phyloP scores from a whole-genome alignment of 768 basidiomycete species.

The Leucocoprinus leucothites region DNA sequence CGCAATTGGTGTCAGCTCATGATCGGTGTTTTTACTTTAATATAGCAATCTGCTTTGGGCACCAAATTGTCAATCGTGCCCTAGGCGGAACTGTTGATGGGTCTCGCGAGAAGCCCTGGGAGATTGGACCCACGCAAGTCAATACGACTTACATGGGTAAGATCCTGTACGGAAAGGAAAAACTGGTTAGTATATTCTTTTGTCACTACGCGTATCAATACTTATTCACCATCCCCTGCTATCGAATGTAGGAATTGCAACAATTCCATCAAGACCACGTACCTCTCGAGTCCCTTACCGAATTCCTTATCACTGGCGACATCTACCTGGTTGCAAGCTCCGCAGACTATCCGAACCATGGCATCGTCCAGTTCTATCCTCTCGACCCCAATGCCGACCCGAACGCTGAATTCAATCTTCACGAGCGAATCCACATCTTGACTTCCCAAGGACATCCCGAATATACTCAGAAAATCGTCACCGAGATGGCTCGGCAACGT shows the following conservation, averaged over 20 bases:
- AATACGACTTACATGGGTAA: constrained; percentile 66
- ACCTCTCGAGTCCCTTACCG: constrained; percentile 37
- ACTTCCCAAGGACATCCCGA: constrained; percentile 92
- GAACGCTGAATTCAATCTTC: neutral
- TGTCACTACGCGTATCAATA: no score
- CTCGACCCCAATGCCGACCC: neutral
- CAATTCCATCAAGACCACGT: constrained; percentile 92
- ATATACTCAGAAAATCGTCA: constrained; percentile 62
- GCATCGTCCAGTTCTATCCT: constrained; percentile 54
- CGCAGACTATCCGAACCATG: constrained; percentile 56
- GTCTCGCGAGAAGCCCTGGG: constrained; percentile 75
- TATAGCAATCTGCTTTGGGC: constrained; percentile 87
- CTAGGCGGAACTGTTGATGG: constrained; percentile 58
- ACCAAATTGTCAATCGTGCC: constrained; percentile 66
- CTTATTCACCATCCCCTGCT: no score
- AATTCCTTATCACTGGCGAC: constrained; percentile 13
- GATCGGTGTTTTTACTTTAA: no score
- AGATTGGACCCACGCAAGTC: constrained; percentile 64
- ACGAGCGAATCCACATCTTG: constrained; percentile 62
- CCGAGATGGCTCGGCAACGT: constrained; percentile 30
- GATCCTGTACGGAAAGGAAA: constrained; percentile 58
- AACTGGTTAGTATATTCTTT: constrained; percentile 19
- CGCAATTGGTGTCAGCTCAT: no score
- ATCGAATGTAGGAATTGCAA: constrained; percentile 56
- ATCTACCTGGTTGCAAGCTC: constrained; percentile 68